Base-by-base conservation (phyloP, 2,329 filamentous ascomycete species). In the Beauveria medogensis region DNA sequence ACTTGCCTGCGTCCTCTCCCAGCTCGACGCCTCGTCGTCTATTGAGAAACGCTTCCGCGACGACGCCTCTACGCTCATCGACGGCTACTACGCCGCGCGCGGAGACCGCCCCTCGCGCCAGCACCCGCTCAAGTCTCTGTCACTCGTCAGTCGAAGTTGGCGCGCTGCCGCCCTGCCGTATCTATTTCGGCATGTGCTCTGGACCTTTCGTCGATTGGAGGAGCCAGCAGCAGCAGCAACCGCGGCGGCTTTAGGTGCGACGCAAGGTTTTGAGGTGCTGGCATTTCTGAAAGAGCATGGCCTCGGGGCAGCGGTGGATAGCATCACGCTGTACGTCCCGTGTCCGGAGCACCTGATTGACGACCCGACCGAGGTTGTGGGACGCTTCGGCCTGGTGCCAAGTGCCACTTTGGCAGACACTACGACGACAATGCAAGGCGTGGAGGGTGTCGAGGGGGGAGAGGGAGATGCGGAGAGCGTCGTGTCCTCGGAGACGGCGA, bases 111-210 rank as follows among this genome's bases (percentile, higher is more conserved):
- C 34, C 5, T 37, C 20, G 2, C 44, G 44, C 44, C 9, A 22
- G 30, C 34, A 51, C 34, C 67, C 73, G n/a, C 74, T 89, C 47
- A 90, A 90, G 70, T 72, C 75, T 50, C 67, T 80, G 1, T 85
- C 86, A 1, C 68, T 75, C 5, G 79, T 85, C 14, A 84, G 78
- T 40, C 79, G 72, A 30, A 70, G 74, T 47, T 84, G 86, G 77
- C 80, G 82, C 46, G 70, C 73, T 20, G 73, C 82, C 10, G 73
- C 76, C 0, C 73, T 84, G 8, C 83, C 82, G 0, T 58, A 74
- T 0, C 79, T 90, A 4, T 90, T 89, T 73, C 77, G 78, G 41
- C 75, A 87, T 70, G 73, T 77, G 16, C 61, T 75, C 20, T 81
- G 78, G 78, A 67, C 66, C 3, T 64, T 77, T 52, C 69, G 72